Base-by-base conservation (phyloP, 1,284 basidiomycete species). In the Cryptococcus sp. region DNA sequence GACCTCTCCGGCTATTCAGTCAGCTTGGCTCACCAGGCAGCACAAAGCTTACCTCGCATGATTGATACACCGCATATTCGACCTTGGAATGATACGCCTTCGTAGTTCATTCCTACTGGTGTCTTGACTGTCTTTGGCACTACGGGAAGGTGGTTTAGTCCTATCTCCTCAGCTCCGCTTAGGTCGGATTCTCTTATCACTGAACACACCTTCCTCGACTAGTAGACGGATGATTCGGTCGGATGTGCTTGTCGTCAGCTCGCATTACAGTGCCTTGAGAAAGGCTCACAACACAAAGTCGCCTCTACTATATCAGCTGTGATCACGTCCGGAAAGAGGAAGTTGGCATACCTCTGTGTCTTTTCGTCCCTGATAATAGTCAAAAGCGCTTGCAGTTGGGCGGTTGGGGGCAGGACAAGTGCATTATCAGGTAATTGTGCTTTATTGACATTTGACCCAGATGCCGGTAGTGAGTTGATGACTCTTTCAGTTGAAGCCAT, bases 31-130 rank as follows among this genome's bases (percentile, higher is more conserved):
- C 16, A 4, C 4, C 22, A 21, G 21, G 14, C 19, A 25, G 16
- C 18, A 39, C 9, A 37, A 7, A 50, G 40, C 70, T 59, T 52
- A 74, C 72, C 72, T 32, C 90, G 81, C 72, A 96, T 81, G 67
- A 97, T 96, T 2, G 89, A 91, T 23, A 96, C 91, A 16, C 91
- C 91, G 67, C 91, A 93, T 60, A 97, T 96, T 77, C 90, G 88
- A 18, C 92, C 92, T 67, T 92, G 85, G 71, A 96, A 96, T 0
- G 87, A 86, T 4, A 94, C 89, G 16, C 92, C 92, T 50, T 88
- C 81, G 68, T 92, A 96, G 7, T 79, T 79, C 46, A 84, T 82
- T 40, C 91, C 91, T 80, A 89, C 71, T 32, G 75, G 73, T 1
- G 76, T 75, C 16, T 60, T 57, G n/a, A 76, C 83, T 3, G 83